These are phyloP conservation scores for Tagetes erecta DNA, from an alignment of 129 eudicot genomes.

Conservation along the genomic window DNA sequence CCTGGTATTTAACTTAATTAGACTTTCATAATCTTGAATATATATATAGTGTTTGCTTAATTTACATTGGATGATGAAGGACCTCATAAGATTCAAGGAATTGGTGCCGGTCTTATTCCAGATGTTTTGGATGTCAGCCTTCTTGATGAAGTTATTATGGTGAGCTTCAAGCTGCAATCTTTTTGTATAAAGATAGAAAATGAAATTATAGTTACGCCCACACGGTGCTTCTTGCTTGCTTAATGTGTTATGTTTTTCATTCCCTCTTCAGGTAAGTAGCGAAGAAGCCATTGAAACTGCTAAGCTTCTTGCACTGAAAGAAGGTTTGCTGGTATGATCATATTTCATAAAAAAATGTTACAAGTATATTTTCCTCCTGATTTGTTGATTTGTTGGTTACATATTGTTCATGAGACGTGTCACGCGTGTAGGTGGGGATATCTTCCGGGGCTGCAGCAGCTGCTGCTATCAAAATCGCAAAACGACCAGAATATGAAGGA, in stretches of 20 bases:
- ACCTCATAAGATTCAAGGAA: slow-evolving; percentile 23
- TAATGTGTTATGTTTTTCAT: not conserved
- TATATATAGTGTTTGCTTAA: not conserved
- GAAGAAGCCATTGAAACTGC: slow-evolving; percentile 75
- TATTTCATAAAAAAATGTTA: not conserved
- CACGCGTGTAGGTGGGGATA: slow-evolving; percentile 20
- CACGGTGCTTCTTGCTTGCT: not conserved
- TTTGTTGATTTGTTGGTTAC: not conserved
- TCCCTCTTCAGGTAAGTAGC: slow-evolving; percentile 49
- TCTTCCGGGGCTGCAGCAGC: slow-evolving; percentile 24
- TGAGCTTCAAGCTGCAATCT: not conserved
- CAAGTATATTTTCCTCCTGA: not conserved
- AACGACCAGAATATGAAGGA: slow-evolving; percentile 20
- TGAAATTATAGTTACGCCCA: not conserved
- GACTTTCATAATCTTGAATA: not conserved
- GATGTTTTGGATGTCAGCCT: slow-evolving; percentile 23
- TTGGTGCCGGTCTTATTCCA: slow-evolving; percentile 23
- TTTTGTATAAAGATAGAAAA: not conserved
- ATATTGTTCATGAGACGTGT: not conserved
- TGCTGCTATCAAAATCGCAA: slow-evolving; percentile 20
- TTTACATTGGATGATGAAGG: slow-evolving; percentile 9
- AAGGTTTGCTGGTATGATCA: slow-evolving; percentile 66
- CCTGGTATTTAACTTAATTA: slow-evolving; percentile 3
- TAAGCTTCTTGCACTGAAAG: slow-evolving; percentile 70
- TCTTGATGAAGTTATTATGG: slow-evolving; percentile 15